Conservation (phyloP, 2,329 filamentous ascomycete species). For the Teratosphaeria viscida region DNA sequence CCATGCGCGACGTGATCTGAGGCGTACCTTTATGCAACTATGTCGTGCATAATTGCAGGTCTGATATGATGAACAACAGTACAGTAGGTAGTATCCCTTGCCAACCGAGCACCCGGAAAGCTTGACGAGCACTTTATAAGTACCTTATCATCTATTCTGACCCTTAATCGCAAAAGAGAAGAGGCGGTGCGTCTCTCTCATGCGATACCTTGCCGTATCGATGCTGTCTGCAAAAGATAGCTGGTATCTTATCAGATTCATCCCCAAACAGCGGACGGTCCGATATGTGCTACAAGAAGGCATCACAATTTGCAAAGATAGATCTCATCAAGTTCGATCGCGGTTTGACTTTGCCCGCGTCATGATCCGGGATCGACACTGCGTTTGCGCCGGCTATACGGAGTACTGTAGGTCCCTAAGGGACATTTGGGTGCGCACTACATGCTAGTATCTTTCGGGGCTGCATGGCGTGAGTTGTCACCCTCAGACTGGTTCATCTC, state of each 20-base stretch:
- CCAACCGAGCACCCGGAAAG: too few relatives aligned
- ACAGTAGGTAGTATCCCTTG: too few relatives aligned
- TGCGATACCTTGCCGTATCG: too few relatives aligned
- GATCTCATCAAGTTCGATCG: neutral
- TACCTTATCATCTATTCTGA: too few relatives aligned
- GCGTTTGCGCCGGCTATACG: neutral
- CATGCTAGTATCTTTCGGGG: neutral
- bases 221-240: too few relatives aligned
- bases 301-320: neutral
- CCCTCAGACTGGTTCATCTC: neutral
- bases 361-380: neutral
- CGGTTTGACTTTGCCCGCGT: neutral
- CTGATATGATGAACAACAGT: neutral
- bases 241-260: too few relatives aligned
- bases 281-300: neutral
- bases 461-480: neutral
- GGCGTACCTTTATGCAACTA: neutral
- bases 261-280: neutral
- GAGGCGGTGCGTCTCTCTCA: too few relatives aligned
- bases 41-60: neutral
- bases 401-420: neutral
- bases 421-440: neutral
- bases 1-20: neutral
- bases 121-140: too few relatives aligned
- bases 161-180: too few relatives aligned